Conservation (phyloP, 2,329 filamentous ascomycete genomes). For the Malbranchea cinnamomea region DNA sequence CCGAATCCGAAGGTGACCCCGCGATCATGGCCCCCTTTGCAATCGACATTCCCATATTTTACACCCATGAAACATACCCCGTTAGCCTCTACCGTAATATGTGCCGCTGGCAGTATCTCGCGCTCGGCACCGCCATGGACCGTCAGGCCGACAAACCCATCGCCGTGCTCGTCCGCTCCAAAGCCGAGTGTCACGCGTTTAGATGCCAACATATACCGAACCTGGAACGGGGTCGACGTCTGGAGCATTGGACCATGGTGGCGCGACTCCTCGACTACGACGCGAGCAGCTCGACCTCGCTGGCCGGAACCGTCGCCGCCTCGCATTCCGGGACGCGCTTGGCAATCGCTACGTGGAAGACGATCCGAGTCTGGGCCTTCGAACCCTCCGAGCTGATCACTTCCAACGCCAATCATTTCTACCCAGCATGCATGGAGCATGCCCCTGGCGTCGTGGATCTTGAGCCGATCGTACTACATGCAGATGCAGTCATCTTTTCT, state of each 20-base stretch:
- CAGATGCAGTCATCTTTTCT: constrained; percentile 25
- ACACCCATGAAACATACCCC: constrained; percentile 17
- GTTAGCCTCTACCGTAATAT: constrained; percentile 6
- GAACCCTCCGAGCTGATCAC: constrained; percentile 23
- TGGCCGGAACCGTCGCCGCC: constrained; percentile 23
- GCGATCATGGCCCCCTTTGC: constrained; percentile 18
- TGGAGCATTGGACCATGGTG: constrained; percentile 21
- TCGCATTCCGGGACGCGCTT: constrained; percentile 24
- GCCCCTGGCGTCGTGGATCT: constrained; percentile 15
- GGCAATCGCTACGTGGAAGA: constrained; percentile 29
- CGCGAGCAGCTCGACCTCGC: constrained; percentile 17
- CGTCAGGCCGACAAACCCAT: constrained; percentile 19
- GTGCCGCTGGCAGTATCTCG: constrained; percentile 27
- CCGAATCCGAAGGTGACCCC: too few species aligned
- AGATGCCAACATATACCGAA: constrained; percentile 22
- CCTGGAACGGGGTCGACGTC: constrained; percentile 26
- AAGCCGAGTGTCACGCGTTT: constrained; percentile 14
- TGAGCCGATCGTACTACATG: constrained; percentile 18
- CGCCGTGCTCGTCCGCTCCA: constrained; percentile 24
- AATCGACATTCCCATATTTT: constrained; percentile 27
- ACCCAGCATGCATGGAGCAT: constrained; percentile 17
- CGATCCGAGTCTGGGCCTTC: constrained; percentile 26
- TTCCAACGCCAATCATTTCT: constrained; percentile 17
- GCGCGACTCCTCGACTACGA: constrained; percentile 23
- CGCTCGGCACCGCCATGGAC: constrained; percentile 21